Conservation (phyloP, 352 stramenopile species). For the Phytopythium chamaehyphon region DNA sequence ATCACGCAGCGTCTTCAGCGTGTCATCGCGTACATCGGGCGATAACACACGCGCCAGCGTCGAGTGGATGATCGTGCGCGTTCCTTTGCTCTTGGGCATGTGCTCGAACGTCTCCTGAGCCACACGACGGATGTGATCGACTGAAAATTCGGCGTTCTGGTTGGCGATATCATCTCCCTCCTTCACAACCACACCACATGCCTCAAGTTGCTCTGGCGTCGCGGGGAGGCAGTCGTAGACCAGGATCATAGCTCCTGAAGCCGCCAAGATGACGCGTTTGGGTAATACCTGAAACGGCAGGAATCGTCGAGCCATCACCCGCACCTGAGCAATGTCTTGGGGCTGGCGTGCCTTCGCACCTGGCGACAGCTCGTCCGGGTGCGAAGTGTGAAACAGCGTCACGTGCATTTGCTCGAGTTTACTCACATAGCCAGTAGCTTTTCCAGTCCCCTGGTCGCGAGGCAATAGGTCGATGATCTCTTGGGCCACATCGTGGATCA, state of each 20-base stretch:
- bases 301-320: constrained; percentile 29
- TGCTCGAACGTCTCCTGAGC: constrained; percentile 47
- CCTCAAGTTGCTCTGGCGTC: constrained; percentile 2
- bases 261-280: constrained; percentile 48
- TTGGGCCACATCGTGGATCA: constrained; percentile 33
- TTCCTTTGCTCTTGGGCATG: constrained; percentile 32
- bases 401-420: constrained; percentile 68
- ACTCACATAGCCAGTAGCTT: constrained; percentile 56
- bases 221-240: constrained; percentile 44
- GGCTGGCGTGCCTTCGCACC: constrained; percentile 26
- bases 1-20: constrained; percentile 27
- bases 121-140: constrained; percentile 46
- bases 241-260: constrained; percentile 64
- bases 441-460: constrained; percentile 17
- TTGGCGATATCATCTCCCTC: constrained; percentile 16
- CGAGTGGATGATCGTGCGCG: constrained; percentile 62
- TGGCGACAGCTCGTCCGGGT: constrained; percentile 50
- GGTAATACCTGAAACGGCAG: constrained; percentile 40
- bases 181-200: neutral
- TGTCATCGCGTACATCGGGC: constrained; percentile 29
- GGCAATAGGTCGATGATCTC: constrained; percentile 43
- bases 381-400: constrained; percentile 78
- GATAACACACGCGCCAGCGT: constrained; percentile 57
- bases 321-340: constrained; percentile 43
- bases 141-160: constrained; percentile 39